phyloP scores from a whole-genome alignment of 2,329 filamentous ascomycete genomes.

The Microascus cirrosus region DNA sequence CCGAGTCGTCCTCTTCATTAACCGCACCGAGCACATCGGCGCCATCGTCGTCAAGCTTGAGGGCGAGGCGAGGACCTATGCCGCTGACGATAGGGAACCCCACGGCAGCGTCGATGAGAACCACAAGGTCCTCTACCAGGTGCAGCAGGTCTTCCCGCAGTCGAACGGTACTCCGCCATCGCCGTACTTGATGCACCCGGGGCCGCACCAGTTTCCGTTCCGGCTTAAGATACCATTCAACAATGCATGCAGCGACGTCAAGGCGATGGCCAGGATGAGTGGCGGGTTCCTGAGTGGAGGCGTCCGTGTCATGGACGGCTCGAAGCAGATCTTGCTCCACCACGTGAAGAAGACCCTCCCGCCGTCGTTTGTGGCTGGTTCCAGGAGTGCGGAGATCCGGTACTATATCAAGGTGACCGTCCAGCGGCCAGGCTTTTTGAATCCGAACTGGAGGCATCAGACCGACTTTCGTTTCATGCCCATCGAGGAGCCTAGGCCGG shows the following conservation, averaged over 20 bases:
- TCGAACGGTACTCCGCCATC: conserved; percentile 31
- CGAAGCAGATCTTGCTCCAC: conserved; percentile 46
- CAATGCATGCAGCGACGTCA: conserved; percentile 52
- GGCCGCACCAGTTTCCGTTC: conserved; percentile 68
- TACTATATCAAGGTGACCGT: conserved; percentile 97
- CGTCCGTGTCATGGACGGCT: conserved; percentile 51
- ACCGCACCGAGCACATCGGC: conserved; percentile 57
- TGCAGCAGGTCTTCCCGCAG: conserved; percentile 61
- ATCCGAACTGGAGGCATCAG: conserved; percentile 70
- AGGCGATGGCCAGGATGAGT: conserved; percentile 40
- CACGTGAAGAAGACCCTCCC: conserved; percentile 84
- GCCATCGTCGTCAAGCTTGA: conserved; percentile 76
- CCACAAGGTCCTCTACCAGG: conserved; percentile 66
- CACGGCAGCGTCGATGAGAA: conserved; percentile 35
- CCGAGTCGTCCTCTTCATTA: conserved; percentile 42
- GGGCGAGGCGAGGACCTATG: conserved; percentile 61
- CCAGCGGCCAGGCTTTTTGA: conserved; percentile 76
- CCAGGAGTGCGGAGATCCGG: conserved; percentile 75
- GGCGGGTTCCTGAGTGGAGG: conserved; percentile 34
- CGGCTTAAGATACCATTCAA: conserved; percentile 69
- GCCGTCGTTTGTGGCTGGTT: conserved; percentile 78
- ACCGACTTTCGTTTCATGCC: conserved; percentile 77
- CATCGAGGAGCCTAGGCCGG: conserved; percentile 73
- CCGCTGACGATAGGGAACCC: not conserved
- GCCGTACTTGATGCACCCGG: conserved; percentile 44